A percentile compares a stretch with the other conserved stretches of the same genome.
These are phyloP conservation scores for Oryza nivara DNA, from an alignment of 176 grass and related monocot genomes.

Conservation along the genomic window DNA sequence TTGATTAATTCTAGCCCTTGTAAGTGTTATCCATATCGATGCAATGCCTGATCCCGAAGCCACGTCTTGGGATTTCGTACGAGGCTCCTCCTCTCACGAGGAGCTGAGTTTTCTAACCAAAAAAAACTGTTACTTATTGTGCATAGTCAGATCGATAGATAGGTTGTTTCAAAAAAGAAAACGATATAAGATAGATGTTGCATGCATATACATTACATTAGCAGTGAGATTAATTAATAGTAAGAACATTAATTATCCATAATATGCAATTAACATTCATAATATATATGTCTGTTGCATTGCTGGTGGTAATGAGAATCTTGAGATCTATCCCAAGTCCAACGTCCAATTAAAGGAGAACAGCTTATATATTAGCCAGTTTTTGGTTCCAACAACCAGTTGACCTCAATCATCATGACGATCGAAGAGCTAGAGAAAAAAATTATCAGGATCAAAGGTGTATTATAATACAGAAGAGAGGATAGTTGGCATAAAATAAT, in stretches of 20 bases:
- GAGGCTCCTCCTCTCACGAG: neutral
- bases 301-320: constrained; percentile 41
- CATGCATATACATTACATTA: constrained; percentile 28
- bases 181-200: neutral
- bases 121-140: neutral
- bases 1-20: neutral
- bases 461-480: constrained; percentile 9
- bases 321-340: constrained; percentile 57
- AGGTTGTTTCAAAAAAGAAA: neutral
- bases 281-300: constrained; percentile 15
- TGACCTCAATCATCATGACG: constrained; percentile 65
- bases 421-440: constrained; percentile 3
- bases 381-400: constrained; percentile 64
- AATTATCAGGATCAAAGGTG: constrained; percentile 41
- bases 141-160: constrained; percentile 26
- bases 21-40: neutral
- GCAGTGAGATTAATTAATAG: constrained; percentile 28
- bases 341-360: constrained; percentile 41
- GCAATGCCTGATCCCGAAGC: neutral
- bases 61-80: constrained; percentile 26
- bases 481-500: constrained; percentile 40
- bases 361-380: constrained; percentile 33
- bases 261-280: neutral
- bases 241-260: neutral
- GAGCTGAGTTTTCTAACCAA: constrained; percentile 12